A percentile compares a stretch with the other conserved stretches of the same genome.
phyloP scores from a whole-genome alignment of 768 basidiomycete genomes.

The Myochromella boudieri region DNA sequence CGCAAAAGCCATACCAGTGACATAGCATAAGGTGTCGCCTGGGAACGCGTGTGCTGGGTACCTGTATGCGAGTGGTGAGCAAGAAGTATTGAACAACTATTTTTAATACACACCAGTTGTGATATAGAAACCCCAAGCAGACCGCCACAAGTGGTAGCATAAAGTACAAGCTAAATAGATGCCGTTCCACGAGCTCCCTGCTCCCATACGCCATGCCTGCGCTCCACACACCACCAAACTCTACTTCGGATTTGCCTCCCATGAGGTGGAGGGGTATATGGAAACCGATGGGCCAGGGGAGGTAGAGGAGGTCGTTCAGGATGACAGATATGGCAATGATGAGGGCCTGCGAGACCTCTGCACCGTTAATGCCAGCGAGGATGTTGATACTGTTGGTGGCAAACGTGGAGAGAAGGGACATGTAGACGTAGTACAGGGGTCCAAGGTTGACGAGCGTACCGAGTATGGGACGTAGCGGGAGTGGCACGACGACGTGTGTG shows the following conservation, averaged over 20 bases:
- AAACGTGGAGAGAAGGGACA: conserved; percentile 94
- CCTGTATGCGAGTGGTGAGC: conserved; percentile 44
- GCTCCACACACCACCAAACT: conserved; percentile 76
- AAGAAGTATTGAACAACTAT: neutral
- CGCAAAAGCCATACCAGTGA: conserved; percentile 97
- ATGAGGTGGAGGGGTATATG: conserved; percentile 70
- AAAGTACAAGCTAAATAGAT: conserved; percentile 95
- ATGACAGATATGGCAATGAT: conserved; percentile 91
- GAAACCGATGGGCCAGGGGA: conserved; percentile 85
- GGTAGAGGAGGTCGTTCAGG: conserved; percentile 88
- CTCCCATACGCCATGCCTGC: conserved; percentile 88
- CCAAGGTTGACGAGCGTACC: conserved; percentile 87
- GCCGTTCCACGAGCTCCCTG: conserved; percentile 84
- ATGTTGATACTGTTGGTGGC: conserved; percentile 99
- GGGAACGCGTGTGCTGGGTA: conserved; percentile 95
- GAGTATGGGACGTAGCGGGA: conserved; percentile 71
- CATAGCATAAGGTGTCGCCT: conserved; percentile 97
- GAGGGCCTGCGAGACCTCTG: conserved; percentile 91
- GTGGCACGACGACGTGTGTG: conserved; percentile 90
- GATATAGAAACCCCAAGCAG: conserved; percentile 87
- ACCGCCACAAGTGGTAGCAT: conserved; percentile 95
- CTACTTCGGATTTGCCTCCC: conserved; percentile 63
- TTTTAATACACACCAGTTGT: conserved; percentile 79
- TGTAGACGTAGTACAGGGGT: conserved; percentile 94
- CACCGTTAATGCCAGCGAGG: conserved; percentile 95